Base-by-base conservation (phyloP, 495 filamentous ascomycete species). In the Clohesyomyces aquaticus region DNA sequence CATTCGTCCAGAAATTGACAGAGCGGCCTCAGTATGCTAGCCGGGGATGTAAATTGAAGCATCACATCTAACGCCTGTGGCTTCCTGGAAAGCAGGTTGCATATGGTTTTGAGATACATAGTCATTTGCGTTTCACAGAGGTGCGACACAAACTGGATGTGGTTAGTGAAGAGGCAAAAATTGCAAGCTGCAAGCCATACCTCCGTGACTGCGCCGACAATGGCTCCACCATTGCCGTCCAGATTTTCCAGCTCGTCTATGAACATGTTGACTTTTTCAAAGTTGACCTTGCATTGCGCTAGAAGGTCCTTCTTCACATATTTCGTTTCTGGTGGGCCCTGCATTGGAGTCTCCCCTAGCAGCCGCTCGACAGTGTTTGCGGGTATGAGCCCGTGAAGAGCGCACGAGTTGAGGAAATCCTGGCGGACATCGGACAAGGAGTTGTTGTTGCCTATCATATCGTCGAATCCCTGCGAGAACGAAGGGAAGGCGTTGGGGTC, bases 191-290 rank as follows among this genome's bases (percentile, higher is more conserved):
- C 27, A 1, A 2, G 9, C 18, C 59, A 46, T 76, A 91, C 89
- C 79, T 96, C 90, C 28, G 87, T 84, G 18, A 98, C 79, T 8
- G 92, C 90, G 45, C 85, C 85, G 23, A 89, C 90, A 27, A 94
- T 91, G 1, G 93, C 92, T 19, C 91, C 94, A 1, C 91, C 90
- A 75, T 98, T 98, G 0, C 94, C 94, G 71, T 96, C 91, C 81
- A 96, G 90, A n/a, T 86, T 87, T 63, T 96, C 92, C 58, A 98
- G 80, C 68, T 96, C 90, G 11, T 76, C 76, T 26, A 96, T 84
- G 28, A 96, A 78, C 59, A 85, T 84, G 65, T 91, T 89, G 0
- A 89, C 83, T 27, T 82, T 83, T 56, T 88, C 88, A 0, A 84
- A 83, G 61, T 94, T 88, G 6, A 80, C 78, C 28, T 85, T 83